Evolutionary conservation across 495 filamentous ascomycete genomes (phyloP), one percentile per base, ranked within the genome.

Genomic region (Tricharina praecox): DNA sequence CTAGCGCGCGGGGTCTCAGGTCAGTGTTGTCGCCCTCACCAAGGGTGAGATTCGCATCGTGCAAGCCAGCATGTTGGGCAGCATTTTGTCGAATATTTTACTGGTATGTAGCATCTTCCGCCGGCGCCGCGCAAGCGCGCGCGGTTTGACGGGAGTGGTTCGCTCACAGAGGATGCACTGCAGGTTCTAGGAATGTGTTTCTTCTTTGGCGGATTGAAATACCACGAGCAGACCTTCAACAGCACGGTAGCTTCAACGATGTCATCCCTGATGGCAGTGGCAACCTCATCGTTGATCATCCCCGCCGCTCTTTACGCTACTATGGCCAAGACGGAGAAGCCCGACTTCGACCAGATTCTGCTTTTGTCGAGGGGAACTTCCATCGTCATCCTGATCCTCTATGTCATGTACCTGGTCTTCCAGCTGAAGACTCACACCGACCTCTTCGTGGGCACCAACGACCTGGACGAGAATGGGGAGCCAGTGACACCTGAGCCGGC

Each of bases 61-160:
- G 3, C 92, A 97, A 66, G 79, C 90, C 30, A 93, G 85, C 58
- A 97, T 97, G 90, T 78, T 97, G 16, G 90, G 90, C 28, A 90
- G 82, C 61, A 94, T 97, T 50, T 69, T 97, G 23, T 96, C 90
- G 41, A 97, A 97, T 56, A 81, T 95, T 45, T 73, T 97, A 10
- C 72, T 97, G 19, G 90, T 61, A 52, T 23, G n/a, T n/a, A n/a
- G n/a, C n/a, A n/a, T n/a, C n/a, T n/a, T n/a, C n/a, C n/a, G n/a
- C n/a, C n/a, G n/a, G n/a, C n/a, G n/a, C n/a, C n/a, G n/a, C n/a
- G n/a, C n/a, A n/a, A n/a, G n/a, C n/a, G n/a, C n/a, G n/a, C n/a
- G n/a, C n/a, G n/a, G n/a, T n/a, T n/a, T n/a, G n/a, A n/a, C n/a
- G n/a, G n/a, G n/a, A n/a, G n/a, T n/a, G n/a, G n/a, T n/a, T n/a